Conservation (phyloP, 139 green algal genomes). For the Micractinium sp. region DNA sequence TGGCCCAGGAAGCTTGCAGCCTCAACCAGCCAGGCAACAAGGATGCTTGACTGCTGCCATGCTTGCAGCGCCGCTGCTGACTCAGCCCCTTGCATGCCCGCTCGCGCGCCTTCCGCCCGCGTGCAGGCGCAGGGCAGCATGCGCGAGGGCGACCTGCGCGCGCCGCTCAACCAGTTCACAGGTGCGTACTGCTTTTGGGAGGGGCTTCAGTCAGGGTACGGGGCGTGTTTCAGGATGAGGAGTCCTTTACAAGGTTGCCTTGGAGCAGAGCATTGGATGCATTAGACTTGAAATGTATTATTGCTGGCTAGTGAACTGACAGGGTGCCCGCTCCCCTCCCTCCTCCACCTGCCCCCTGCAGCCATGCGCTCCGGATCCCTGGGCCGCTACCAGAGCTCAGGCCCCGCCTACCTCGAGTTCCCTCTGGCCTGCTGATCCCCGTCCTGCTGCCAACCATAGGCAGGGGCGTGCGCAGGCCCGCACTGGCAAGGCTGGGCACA, state of each 20-base stretch:
- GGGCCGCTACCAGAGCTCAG: not conserved
- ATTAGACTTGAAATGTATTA: no score
- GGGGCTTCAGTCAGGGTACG: no score
- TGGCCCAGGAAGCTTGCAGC: not conserved
- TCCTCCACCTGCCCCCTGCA: not conserved
- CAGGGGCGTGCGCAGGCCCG: no score
- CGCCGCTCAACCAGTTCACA: not conserved
- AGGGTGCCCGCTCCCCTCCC: not conserved
- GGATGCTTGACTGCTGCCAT: not conserved
- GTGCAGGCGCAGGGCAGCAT: slow-evolving; percentile 3
- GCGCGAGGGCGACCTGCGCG: not conserved
- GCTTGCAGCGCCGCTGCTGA: not conserved
- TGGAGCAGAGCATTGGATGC: no score
- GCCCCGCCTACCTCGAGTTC: not conserved
- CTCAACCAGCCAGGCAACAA: not conserved
- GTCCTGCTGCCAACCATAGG: not conserved
- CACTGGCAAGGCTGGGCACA: no score
- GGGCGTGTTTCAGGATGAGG: no score
- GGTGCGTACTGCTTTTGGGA: not conserved
- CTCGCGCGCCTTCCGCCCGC: no score
- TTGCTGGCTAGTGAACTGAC: not conserved
- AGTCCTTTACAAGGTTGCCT: no score
- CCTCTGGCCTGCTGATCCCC: not conserved
- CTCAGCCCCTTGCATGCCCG: not conserved
- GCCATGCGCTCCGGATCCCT: not conserved